Percentiles rank a stretch among this genome's conserved stretches.
Conservation (phyloP, 1,139 yeast genomes). For the Pichia sp. region DNA sequence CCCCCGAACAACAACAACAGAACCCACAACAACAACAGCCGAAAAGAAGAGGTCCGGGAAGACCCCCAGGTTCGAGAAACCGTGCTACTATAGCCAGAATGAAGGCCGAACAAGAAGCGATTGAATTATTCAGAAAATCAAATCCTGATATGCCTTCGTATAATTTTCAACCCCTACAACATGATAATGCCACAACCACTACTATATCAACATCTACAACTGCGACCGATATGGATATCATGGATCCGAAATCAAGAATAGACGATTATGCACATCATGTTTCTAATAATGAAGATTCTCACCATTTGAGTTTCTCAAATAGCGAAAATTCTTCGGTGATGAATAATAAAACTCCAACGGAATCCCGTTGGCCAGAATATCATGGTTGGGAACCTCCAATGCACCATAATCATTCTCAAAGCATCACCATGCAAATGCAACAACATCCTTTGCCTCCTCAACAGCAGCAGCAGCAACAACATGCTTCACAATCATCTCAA, state of each 20-base stretch:
- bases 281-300: no score
- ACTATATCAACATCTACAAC: no score
- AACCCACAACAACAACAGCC: no score
- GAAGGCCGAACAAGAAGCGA: slow-evolving; percentile 17
- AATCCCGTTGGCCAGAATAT: background rate
- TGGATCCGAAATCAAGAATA: no score
- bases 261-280: no score
- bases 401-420: no score
- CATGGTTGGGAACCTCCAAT: background rate
- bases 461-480: slow-evolving; percentile 5
- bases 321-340: no score
- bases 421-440: background rate
- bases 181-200: no score
- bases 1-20: no score
- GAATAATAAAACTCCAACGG: no score
- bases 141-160: slow-evolving; percentile 14
- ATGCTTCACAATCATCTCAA: background rate
- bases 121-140: slow-evolving; percentile 8
- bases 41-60: slow-evolving; percentile 17
- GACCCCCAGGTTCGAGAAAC: slow-evolving; percentile 17
- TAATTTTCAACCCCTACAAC: background rate
- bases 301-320: no score
- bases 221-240: no score
- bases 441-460: background rate
- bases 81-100: slow-evolving; percentile 15